Base-by-base conservation (phyloP, 352 stramenopile species). In the Phytophthora foliorum region DNA sequence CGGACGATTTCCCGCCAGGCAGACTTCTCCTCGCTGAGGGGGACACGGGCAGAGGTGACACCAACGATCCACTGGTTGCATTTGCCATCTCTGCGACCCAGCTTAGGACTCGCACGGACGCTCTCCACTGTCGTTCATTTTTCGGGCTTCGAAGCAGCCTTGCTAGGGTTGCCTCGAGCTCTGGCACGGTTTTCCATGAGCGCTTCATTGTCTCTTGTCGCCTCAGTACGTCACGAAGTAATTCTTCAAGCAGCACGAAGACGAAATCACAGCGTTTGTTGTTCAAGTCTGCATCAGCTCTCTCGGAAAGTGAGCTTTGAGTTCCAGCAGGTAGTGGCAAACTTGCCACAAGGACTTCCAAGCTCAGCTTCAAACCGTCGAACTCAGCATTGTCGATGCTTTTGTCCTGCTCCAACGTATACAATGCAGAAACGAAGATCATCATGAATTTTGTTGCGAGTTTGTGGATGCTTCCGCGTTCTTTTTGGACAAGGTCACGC, bases 221-320 rank as follows among this genome's bases (percentile, higher is more conserved):
- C 7, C 22, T 38, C 17, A 74, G 44, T 1, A 84, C 46, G 24
- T 77, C 72, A 24, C 53, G 38, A 44, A 90, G 58, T 31, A 91
- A 25, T n/a, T 81, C 64, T 70, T 91, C 80, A 0, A 89, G 41
- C 42, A 84, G 14, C 17, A 66, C 3, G 17, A 84, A 67, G 5
- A 57, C 45, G 16, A 61, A 63, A 4, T 53, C 42, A 22, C 52
- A 52, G 24, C 41, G 32, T 19, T 60, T 9, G 3, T 44, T 21
- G 25, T 57, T 63, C 25, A 34, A 7, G 16, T 54, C 53, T 10
- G 27, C 25, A 7, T 32, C 4, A 16, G 2, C 38, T 11, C 32
- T 54, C 8, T 48, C 19, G 5, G 29, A 31, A 24, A 4, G 14
- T 42, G 22, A 5, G 13, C 8, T 19, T 46, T 24, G 67, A 16